These are phyloP conservation scores for Boletus pseudopeckii DNA, from an alignment of 768 basidiomycete species.

Conservation along the genomic window DNA sequence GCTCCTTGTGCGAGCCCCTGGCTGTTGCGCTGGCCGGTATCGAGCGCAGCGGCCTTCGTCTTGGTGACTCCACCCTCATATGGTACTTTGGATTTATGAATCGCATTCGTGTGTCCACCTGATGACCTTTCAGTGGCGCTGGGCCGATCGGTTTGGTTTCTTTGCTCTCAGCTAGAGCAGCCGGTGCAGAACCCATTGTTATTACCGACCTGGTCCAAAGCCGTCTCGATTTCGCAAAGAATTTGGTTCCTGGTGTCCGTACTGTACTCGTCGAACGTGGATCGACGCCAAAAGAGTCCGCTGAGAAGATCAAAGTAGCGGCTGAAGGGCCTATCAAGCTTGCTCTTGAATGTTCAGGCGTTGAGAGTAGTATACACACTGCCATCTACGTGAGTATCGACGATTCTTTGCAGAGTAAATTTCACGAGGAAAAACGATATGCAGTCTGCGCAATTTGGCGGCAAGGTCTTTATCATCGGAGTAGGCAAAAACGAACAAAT, in stretches of 20 bases:
- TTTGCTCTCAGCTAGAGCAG: conserved; percentile 61
- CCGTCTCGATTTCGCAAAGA: conserved; percentile 64
- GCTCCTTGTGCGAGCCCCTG: conserved; percentile 63
- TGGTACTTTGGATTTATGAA: conserved; percentile 38
- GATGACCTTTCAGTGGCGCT: conserved; percentile 45
- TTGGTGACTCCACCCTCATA: conserved; percentile 60
- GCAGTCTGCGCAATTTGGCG: conserved; percentile 62
- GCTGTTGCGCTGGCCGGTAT: conserved; percentile 67
- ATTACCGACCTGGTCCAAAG: conserved; percentile 67
- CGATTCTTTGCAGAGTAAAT: neutral
- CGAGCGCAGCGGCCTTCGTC: conserved; percentile 59
- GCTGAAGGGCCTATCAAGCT: conserved; percentile 50
- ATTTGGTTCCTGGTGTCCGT: conserved; percentile 54
- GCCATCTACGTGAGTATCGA: conserved; percentile 48
- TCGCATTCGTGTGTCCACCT: conserved; percentile 6
- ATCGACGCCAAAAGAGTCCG: conserved; percentile 45
- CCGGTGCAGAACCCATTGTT: conserved; percentile 66
- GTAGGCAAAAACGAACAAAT: conserved; percentile 62
- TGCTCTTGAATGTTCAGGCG: conserved; percentile 63
- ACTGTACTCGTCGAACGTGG: conserved; percentile 54
- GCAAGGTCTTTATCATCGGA: conserved; percentile 68
- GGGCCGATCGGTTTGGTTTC: conserved; percentile 66
- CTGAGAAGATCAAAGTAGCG: conserved; percentile 47
- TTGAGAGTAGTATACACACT: conserved; percentile 58
- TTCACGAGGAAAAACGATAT: neutral